Evolutionary conservation across 2,329 filamentous ascomycete species (phyloP), one percentile per base, ranked within the genome.

Genomic region (Nothophoma quercina): DNA sequence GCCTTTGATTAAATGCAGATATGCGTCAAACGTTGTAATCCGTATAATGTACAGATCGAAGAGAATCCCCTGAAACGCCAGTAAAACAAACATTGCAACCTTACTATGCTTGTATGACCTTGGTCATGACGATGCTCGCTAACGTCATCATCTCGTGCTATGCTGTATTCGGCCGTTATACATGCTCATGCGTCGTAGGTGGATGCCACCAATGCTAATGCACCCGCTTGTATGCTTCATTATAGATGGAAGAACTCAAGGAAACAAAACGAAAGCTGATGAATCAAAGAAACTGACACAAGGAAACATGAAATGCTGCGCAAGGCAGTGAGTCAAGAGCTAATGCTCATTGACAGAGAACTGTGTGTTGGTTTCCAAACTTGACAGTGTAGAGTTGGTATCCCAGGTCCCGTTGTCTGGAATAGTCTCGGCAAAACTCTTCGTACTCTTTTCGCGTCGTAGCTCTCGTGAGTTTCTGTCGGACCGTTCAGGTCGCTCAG

Each of bases 381-480:
- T 62, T 19, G 60, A 63, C 6, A 55, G 50, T 32, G 59, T 59
- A 25, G 59, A 58, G 44, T 61, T 67, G 18, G 64, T 67, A 33
- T 67, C 64, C 64, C 64, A 67, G 7, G 64, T 67, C n/a, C 63
- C 64, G 19, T 59, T 61, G 26, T 67, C 64, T 2, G 58, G 42
- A 12, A 65, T 48, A 16, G 54, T 66, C 41, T 51, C 50, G 13
- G 39, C 43, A 5, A 53, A n/a, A 29, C 50, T 53, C 38, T 44
- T 53, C 28, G 41, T 42, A 18, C 62, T 52, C 58, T 62, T 41
- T 55, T 60, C 15, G 28, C 59, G 45, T 48, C 57, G 47, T 41
- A 64, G 49, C 44, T 64, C 57, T 43, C 51, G 55, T 3, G 55
- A 55, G 19, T 34, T 34, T 16, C 43, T 36, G 7, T 53, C 50